phyloP scores from a whole-genome alignment of 345 rosid species.

The Pistacia integerrima region DNA sequence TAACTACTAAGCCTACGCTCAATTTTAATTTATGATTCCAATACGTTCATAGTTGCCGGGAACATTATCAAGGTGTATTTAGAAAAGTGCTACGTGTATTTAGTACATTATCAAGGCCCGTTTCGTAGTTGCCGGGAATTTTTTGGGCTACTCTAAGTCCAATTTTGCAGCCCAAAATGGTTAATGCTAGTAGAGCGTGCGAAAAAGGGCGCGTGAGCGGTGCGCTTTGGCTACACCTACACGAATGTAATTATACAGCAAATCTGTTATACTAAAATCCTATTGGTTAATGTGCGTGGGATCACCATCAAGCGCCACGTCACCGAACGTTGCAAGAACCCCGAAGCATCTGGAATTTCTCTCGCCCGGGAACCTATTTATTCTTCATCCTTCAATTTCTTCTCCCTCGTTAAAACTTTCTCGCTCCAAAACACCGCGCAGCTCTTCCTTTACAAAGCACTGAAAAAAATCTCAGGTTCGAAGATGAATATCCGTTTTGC shows the following conservation, averaged over 20 bases:
- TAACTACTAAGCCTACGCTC: too few species aligned
- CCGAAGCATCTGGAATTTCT: conserved; percentile 41
- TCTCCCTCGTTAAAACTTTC: background rate
- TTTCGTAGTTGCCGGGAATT: too few species aligned
- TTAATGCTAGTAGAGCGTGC: background rate
- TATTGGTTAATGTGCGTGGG: conserved; percentile 71
- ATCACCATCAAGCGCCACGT: conserved; percentile 53
- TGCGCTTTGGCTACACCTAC: background rate
- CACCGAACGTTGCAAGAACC: conserved; percentile 26
- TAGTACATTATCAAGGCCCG: too few species aligned
- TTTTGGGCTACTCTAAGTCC: background rate
- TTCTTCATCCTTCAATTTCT: conserved; percentile 6
- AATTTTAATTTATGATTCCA: background rate
- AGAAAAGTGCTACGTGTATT: too few species aligned
- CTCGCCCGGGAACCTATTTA: conserved; percentile 41
- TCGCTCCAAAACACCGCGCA: background rate
- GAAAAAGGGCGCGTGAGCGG: background rate
- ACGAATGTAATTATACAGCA: background rate
- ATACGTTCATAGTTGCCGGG: too few species aligned
- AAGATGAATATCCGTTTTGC: conserved; percentile 37
- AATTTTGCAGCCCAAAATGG: background rate
- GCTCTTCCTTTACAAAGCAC: background rate
- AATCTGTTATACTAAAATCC: conserved; percentile 34
- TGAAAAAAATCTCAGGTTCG: background rate
- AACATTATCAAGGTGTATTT: too few species aligned